Evolutionary conservation across 352 stramenopile genomes (phyloP).

Genomic region (Pythium aphanidermatum): DNA sequence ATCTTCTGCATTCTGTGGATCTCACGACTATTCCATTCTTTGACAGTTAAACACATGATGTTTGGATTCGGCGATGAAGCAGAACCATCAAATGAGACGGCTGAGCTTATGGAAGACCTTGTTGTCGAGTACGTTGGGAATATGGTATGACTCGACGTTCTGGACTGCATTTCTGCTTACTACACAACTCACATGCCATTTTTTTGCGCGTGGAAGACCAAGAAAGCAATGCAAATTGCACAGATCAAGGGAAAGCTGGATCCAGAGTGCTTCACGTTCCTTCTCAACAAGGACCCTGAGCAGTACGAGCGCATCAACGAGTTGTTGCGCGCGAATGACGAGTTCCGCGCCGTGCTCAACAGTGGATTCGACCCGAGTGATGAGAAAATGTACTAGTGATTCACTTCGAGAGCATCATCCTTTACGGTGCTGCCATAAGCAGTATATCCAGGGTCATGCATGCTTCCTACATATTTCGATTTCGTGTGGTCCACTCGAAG

Average conservation of each 20-base stretch:
- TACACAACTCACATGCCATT: too few relatives aligned
- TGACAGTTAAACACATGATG: conserved; percentile 85
- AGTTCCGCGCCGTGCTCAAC: conserved; percentile 81
- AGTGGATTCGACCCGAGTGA: conserved; percentile 85
- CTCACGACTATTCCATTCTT: too few relatives aligned
- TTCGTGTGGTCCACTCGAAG: neutral
- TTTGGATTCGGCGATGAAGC: conserved; percentile 80
- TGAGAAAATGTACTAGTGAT: conserved; percentile 86
- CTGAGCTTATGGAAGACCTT: conserved; percentile 82
- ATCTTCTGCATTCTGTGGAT: too few relatives aligned
- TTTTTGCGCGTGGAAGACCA: conserved; percentile 42
- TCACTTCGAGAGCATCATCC: too few relatives aligned
- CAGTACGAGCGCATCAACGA: conserved; percentile 78
- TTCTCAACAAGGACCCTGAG: conserved; percentile 83
- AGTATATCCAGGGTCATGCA: too few relatives aligned
- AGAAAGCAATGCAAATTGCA: conserved; percentile 79
- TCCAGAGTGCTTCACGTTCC: conserved; percentile 86
- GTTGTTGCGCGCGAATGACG: conserved; percentile 78
- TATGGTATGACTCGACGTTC: conserved; percentile 47
- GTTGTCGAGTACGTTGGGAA: conserved; percentile 75
- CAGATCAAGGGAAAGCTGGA: conserved; percentile 82
- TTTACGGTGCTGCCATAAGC: too few relatives aligned
- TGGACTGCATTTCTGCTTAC: neutral
- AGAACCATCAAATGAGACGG: conserved; percentile 65
- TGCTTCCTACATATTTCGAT: too few relatives aligned